phyloP scores from a whole-genome alignment of 2,329 filamentous ascomycete species.

The Polychaeton citri region DNA sequence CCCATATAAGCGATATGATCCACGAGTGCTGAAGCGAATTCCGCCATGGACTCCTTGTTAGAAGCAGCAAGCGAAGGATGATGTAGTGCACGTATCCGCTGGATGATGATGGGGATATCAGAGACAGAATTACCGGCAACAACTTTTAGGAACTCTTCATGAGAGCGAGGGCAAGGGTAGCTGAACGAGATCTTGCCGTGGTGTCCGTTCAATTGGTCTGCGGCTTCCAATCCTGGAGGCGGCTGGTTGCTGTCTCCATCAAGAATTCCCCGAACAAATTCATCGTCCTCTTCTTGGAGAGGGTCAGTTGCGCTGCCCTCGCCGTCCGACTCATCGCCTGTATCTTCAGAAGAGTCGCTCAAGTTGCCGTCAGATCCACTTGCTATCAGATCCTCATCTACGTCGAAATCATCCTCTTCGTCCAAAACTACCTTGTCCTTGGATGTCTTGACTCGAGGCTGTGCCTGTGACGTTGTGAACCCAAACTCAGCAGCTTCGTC shows the following conservation, averaged over 20 bases:
- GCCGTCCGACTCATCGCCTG: conserved; percentile 16
- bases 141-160: conserved; percentile 57
- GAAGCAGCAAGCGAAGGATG: conserved; percentile 73
- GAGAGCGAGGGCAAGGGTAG: conserved; percentile 70
- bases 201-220: background rate
- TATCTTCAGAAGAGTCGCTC: conserved; percentile 3
- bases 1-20: conserved; percentile 50
- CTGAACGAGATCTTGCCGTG: conserved; percentile 55
- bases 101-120: conserved; percentile 65
- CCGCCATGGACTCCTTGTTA: conserved; percentile 71
- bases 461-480: conserved; percentile 43
- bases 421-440: conserved; percentile 53
- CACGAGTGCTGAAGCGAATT: conserved; percentile 53
- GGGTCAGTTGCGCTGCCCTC: conserved; percentile 16
- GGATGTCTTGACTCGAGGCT: conserved; percentile 17
- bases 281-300: conserved; percentile 27
- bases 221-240: conserved; percentile 22
- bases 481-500: conserved; percentile 51
- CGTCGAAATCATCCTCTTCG: conserved; percentile 85
- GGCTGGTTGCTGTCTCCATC: conserved; percentile 25
- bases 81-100: conserved; percentile 82
- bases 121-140: conserved; percentile 47
- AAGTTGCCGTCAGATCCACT: conserved; percentile 50
- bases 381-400: conserved; percentile 79
- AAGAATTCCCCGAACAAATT: conserved; percentile 34